phyloP scores from a whole-genome alignment of 1,139 yeast species.

The Suhomyces ambrosiae region DNA sequence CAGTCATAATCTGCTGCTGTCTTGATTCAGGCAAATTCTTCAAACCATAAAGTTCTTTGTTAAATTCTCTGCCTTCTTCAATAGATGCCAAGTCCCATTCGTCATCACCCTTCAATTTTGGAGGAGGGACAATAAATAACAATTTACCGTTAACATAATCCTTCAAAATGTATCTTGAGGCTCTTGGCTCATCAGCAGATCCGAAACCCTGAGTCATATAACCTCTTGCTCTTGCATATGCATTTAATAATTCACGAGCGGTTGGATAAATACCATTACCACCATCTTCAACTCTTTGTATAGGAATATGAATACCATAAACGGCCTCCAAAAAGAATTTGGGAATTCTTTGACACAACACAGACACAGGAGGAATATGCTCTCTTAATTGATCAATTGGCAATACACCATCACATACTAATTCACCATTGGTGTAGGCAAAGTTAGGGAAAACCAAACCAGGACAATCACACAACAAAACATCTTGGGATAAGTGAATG shows the following conservation, averaged over 20 bases:
- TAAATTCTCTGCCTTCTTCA: constrained; percentile 63
- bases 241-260: constrained; percentile 83
- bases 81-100: constrained; percentile 40
- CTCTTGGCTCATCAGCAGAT: constrained; percentile 94
- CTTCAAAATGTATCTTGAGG: constrained; percentile 87
- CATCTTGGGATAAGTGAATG: constrained; percentile 78
- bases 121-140: constrained; percentile 87
- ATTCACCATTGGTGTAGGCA: constrained; percentile 94
- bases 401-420: constrained; percentile 95
- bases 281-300: constrained; percentile 76
- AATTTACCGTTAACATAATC: constrained; percentile 94
- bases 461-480: constrained; percentile 95
- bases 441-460: constrained; percentile 98
- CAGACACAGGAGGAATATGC: constrained; percentile 84
- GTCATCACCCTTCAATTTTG: constrained; percentile 47
- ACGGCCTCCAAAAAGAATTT: constrained; percentile 86
- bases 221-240: constrained; percentile 96
- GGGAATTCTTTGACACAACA: constrained; percentile 88
- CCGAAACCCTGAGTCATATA: constrained; percentile 97
- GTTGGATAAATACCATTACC: constrained; percentile 84
- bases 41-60: constrained; percentile 69
- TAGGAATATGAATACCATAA: constrained; percentile 88
- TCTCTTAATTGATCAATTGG: constrained; percentile 98
- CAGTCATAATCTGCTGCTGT: constrained; percentile 65
- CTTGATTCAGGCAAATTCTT: constrained; percentile 70